Conservation (phyloP, 1,284 basidiomycete genomes). For the Apiotrichum laibachii region DNA sequence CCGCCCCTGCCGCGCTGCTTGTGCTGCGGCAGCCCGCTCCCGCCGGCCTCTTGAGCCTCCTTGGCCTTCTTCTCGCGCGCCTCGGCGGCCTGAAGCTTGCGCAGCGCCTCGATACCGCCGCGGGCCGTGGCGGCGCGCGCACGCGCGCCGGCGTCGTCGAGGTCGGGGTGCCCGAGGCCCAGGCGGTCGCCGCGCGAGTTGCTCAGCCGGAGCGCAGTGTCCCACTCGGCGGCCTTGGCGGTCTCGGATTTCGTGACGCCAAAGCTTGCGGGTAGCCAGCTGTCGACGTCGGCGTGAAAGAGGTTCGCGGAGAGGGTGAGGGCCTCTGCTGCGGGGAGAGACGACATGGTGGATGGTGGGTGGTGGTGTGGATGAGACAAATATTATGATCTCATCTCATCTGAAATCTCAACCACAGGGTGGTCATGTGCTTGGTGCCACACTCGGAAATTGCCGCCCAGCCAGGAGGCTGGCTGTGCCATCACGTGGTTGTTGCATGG, state of each 20-base stretch:
- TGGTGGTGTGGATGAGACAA: not conserved
- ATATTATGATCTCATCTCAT: no score
- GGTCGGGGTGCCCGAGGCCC: constrained; percentile 41
- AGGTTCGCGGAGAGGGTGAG: constrained; percentile 38
- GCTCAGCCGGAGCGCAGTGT: constrained; percentile 10
- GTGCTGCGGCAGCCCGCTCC: constrained; percentile 15
- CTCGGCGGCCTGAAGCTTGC: not conserved
- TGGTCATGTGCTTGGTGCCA: no score
- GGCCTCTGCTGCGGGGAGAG: constrained; percentile 25
- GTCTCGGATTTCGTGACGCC: constrained; percentile 20
- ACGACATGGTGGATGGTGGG: not conserved
- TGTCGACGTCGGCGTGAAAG: constrained; percentile 39
- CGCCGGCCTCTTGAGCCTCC: constrained; percentile 7
- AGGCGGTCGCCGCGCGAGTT: constrained; percentile 23
- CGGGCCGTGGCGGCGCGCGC: constrained; percentile 4
- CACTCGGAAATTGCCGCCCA: no score
- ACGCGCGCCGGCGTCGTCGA: constrained; percentile 17
- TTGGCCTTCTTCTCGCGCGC: constrained; percentile 13
- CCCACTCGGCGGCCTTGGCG: constrained; percentile 16
- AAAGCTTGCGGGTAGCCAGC: constrained; percentile 41
- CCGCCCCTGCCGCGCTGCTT: constrained; percentile 2
- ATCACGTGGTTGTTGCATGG: no score
- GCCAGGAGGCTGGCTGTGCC: no score
- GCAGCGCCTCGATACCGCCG: constrained; percentile 16
- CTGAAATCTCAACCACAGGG: no score